Conservation (phyloP, 371 early-diverging fungal genomes). For the Mucor circinelloides region DNA sequence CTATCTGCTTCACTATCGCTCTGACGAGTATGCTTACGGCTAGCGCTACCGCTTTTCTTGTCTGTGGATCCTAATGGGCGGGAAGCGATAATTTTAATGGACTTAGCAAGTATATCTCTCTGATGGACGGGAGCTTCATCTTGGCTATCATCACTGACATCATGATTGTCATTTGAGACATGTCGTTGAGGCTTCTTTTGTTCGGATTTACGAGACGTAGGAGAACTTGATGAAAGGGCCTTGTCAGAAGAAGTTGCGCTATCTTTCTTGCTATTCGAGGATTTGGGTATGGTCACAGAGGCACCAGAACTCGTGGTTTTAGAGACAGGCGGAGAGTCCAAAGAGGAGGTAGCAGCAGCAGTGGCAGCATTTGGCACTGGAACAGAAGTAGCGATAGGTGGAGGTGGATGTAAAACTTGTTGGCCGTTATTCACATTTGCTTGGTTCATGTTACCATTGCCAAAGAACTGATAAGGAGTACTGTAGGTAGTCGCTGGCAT, state of each 20-base stretch:
- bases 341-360: not conserved
- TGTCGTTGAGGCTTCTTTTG: not conserved
- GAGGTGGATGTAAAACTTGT: not conserved
- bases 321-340: not conserved
- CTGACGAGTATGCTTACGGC: not conserved
- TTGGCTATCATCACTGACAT: not conserved
- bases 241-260: not conserved
- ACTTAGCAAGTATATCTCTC: not conserved
- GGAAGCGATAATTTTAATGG: slow-evolving; percentile 7
- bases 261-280: not conserved
- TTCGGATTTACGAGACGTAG: not conserved
- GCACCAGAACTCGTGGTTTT: not conserved
- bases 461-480: not conserved
- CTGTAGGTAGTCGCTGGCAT: not conserved
- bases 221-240: too few relatives aligned
- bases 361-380: not conserved
- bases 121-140: not conserved
- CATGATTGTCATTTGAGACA: not conserved
- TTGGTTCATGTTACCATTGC: not conserved
- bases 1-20: not conserved
- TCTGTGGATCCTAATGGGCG: not conserved
- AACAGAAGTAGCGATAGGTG: not conserved
- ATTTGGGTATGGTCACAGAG: not conserved
- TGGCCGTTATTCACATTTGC: not conserved
- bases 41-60: not conserved